Evolutionary conservation across 495 filamentous ascomycete species (phyloP).

Genomic region (Talaromyces proteolyticus): DNA sequence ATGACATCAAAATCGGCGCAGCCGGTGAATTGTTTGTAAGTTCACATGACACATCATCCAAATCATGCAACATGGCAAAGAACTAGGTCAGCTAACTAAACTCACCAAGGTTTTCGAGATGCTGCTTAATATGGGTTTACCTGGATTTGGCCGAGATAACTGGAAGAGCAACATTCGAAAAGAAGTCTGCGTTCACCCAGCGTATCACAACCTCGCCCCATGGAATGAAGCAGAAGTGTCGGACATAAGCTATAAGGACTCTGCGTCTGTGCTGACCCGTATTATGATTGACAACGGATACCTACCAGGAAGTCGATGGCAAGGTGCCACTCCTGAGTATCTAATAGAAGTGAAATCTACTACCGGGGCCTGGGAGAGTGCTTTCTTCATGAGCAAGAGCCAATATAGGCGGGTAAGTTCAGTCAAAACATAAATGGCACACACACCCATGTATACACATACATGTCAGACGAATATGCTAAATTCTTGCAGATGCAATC

Average conservation of each 20-base stretch:
- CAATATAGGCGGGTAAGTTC: slow-evolving; percentile 30
- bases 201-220: slow-evolving; percentile 25
- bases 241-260: slow-evolving; percentile 36
- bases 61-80: neutral
- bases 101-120: slow-evolving; percentile 33
- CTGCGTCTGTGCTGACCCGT: slow-evolving; percentile 19
- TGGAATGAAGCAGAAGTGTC: slow-evolving; percentile 35
- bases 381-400: slow-evolving; percentile 35
- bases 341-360: slow-evolving; percentile 47
- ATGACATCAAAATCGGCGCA: slow-evolving; percentile 33
- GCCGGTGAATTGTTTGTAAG: slow-evolving; percentile 43
- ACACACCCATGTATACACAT: slow-evolving; percentile 2
- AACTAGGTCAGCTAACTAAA: neutral
- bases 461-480: slow-evolving; percentile 11
- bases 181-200: slow-evolving; percentile 23
- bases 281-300: slow-evolving; percentile 27
- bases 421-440: neutral
- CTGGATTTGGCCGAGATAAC: slow-evolving; percentile 21
- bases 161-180: slow-evolving; percentile 39
- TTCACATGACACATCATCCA: neutral
- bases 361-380: slow-evolving; percentile 21
- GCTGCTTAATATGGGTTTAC: slow-evolving; percentile 19
- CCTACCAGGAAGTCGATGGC: slow-evolving; percentile 17
- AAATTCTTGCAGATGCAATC: neutral
- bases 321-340: slow-evolving; percentile 20